Evolutionary conservation across 2,329 filamentous ascomycete genomes (phyloP), one percentile per base, ranked within the genome.

Genomic region (Raffaelea ambrosiae): DNA sequence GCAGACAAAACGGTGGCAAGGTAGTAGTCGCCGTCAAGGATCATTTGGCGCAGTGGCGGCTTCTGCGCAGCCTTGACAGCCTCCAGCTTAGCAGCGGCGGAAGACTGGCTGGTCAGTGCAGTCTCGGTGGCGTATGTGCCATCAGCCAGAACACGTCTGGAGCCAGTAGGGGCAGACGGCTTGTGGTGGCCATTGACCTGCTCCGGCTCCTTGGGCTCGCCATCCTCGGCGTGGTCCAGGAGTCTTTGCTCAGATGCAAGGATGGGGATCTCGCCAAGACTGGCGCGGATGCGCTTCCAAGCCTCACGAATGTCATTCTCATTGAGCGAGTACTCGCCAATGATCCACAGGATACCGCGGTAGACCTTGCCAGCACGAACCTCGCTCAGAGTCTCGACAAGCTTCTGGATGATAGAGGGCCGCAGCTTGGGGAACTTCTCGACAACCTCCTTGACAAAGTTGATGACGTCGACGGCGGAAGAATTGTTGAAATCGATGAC

Each of bases 401-500:
- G 73, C 51, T 90, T 85, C 59, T 86, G 81, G 7, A 97, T 84
- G 57, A 98, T 97, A 1, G 87, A 86, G 31, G 83, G 80, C 51
- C 93, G 83, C 49, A 98, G 77, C 58, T 87, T 83, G 8, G 93
- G 93, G 72, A 97, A 98, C 61, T 95, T 95, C 69, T 98, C 93
- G 7, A 97, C 91, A 3, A 98, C 93, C 65, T 98, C 93, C 69
- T 98, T 98, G 54, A 98, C 90, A 62, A 98, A 98, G 48, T 88
- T 90, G 61, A 98, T 97, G 47, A 98, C 91, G 66, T 98, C 93
- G 26, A 98, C 88, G 1, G 93, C 93, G 2, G 91, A 95, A 40
- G 87, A 86, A 61, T 95, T 96, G 73, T 95, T 97, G 65, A 97
- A 96, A 65, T 98, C 93, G 45, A 87, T 88, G 60, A 98, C 96